phyloP scores from a whole-genome alignment of 129 eudicot species.

The Helianthus annuus region HanXRQr2.0-SUNRISE NC_035445.2:61126593-61127092 shows the following conservation, averaged over 20 bases:
- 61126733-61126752: conserved; percentile 98
- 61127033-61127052: conserved; percentile 30
- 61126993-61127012: conserved; percentile 13
- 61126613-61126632: not conserved
- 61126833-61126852: conserved; percentile 70
- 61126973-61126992: conserved; percentile 33
- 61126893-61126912: conserved; percentile 27
- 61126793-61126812: conserved; percentile 81
- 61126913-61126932: conserved; percentile 43
- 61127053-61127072: conserved; percentile 40
- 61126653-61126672: conserved; percentile 98
- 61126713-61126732: conserved; percentile 96
- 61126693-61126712: conserved; percentile 73
- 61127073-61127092: conserved; percentile 49
- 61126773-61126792: conserved; percentile 92
- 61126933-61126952: conserved; percentile 43
- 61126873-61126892: conserved; percentile 28
- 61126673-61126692: conserved; percentile 78
- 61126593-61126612: not conserved
- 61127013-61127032: conserved; percentile 28
- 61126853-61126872: conserved; percentile 36
- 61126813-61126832: conserved; percentile 67
- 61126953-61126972: conserved; percentile 35
- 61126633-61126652: conserved; percentile 40
- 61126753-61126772: conserved; percentile 92